These are phyloP conservation scores for Blastomyces parvus DNA, from an alignment of 2,329 filamentous ascomycete species.

Conservation along the genomic window DNA sequence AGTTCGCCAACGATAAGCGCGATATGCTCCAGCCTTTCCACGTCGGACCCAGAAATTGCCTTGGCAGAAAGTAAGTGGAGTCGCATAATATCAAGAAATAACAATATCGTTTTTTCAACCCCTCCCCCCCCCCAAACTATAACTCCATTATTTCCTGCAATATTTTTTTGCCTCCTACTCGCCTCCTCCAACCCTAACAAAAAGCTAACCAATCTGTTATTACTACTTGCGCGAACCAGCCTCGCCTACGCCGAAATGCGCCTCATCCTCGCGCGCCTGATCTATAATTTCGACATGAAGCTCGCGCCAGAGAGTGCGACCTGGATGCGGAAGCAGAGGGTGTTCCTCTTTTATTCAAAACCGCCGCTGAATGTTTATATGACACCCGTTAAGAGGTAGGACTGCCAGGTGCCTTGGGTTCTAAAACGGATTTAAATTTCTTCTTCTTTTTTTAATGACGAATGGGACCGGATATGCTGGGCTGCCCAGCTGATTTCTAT, in stretches of 20 bases:
- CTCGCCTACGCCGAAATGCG: slow-evolving; percentile 45
- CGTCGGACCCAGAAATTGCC: slow-evolving; percentile 42
- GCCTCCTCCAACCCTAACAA: no score
- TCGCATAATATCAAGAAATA: not conserved
- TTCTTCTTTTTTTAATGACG: no score
- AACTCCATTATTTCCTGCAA: not conserved
- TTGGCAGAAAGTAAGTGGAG: slow-evolving; percentile 40
- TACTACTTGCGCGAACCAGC: slow-evolving; percentile 20
- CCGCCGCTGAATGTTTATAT: slow-evolving; percentile 29
- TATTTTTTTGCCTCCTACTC: not conserved
- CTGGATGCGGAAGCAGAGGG: slow-evolving; percentile 35
- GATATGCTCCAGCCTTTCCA: slow-evolving; percentile 42
- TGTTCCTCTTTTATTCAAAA: slow-evolving; percentile 38
- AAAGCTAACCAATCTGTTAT: not conserved
- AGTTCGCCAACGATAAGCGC: slow-evolving; percentile 35
- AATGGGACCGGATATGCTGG: no score
- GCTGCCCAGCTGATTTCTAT: no score
- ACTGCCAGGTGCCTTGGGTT: not conserved
- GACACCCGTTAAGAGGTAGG: slow-evolving; percentile 21
- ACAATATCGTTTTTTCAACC: not conserved
- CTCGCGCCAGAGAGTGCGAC: slow-evolving; percentile 30
- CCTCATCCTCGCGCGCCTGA: slow-evolving; percentile 39
- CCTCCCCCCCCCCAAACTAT: not conserved
- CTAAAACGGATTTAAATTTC: no score
- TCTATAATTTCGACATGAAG: slow-evolving; percentile 44